Conservation (phyloP, 176 grass and related monocot species). For the Zoysia pacifica region DNA sequence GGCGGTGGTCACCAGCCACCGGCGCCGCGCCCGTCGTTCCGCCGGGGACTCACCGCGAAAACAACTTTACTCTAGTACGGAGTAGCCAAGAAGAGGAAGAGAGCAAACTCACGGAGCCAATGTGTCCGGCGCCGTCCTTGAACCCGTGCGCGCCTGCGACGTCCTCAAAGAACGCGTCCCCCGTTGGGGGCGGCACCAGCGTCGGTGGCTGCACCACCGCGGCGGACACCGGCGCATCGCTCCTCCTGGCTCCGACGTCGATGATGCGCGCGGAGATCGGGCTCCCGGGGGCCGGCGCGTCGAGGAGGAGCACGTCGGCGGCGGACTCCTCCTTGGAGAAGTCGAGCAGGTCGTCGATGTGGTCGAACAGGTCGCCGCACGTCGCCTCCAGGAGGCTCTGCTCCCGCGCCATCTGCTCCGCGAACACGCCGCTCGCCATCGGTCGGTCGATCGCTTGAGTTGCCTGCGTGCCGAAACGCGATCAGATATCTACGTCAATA, state of each 20-base stretch:
- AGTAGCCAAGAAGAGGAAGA: not conserved
- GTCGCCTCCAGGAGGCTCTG: conserved; percentile 60
- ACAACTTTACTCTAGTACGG: not conserved
- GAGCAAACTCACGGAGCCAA: conserved; percentile 53
- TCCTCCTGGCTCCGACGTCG: conserved; percentile 12
- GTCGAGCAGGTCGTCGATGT: conserved; percentile 93
- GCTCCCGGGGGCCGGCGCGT: conserved; percentile 54
- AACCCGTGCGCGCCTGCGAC: conserved; percentile 14
- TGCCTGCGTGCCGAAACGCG: not conserved
- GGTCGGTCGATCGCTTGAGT: not conserved
- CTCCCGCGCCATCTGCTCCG: conserved; percentile 64
- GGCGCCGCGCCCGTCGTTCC: not conserved
- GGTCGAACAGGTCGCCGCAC: conserved; percentile 76
- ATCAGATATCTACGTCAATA: not conserved
- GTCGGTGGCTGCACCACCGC: not conserved
- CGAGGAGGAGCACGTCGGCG: conserved; percentile 67
- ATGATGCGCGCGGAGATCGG: conserved; percentile 54
- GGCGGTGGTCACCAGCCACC: conserved; percentile 11
- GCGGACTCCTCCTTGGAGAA: conserved; percentile 77
- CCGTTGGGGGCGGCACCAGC: not conserved
- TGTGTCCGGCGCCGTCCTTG: conserved; percentile 58
- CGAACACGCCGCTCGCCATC: conserved; percentile 49
- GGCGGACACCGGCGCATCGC: not conserved
- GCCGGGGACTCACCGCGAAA: not conserved
- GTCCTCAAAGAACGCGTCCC: conserved; percentile 33